These are phyloP conservation scores for Solioccasus polychromus DNA, from an alignment of 768 basidiomycete species.

Conservation along the genomic window DNA sequence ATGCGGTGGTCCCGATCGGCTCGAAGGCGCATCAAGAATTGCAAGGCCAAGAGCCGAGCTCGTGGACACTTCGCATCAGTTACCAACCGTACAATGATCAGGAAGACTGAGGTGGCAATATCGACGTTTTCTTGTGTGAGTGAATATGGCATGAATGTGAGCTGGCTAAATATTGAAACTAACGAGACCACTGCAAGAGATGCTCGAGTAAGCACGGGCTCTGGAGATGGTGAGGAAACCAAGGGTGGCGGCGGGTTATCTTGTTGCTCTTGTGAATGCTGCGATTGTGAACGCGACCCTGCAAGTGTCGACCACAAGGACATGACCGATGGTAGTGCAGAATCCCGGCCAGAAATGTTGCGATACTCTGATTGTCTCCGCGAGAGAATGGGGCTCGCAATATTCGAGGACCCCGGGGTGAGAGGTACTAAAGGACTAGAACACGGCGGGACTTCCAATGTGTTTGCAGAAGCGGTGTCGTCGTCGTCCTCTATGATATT, in stretches of 20 bases:
- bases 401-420: constrained; percentile 30
- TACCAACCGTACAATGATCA: constrained; percentile 47
- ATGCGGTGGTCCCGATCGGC: constrained; percentile 88
- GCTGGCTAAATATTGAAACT: constrained; percentile 63
- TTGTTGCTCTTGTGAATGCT: constrained; percentile 41
- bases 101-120: constrained; percentile 55
- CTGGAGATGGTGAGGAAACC: constrained; percentile 25
- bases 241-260: constrained; percentile 31
- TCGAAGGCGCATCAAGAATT: constrained; percentile 85
- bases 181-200: constrained; percentile 64
- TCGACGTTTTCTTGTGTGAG: constrained; percentile 43
- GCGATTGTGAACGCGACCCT: constrained; percentile 59
- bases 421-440: constrained; percentile 30
- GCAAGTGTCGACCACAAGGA: constrained; percentile 63
- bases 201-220: constrained; percentile 40
- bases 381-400: constrained; percentile 53
- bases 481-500: constrained; percentile 40
- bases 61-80: constrained; percentile 47
- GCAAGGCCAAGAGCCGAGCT: constrained; percentile 69
- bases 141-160: constrained; percentile 66
- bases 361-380: constrained; percentile 58
- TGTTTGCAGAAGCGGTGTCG: constrained; percentile 38
- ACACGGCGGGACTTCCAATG: constrained; percentile 39
- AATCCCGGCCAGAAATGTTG: constrained; percentile 40
- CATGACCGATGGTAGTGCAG: constrained; percentile 58